phyloP scores from a whole-genome alignment of 148 eudicot species.

The Nepenthes mirabilis region DNA sequence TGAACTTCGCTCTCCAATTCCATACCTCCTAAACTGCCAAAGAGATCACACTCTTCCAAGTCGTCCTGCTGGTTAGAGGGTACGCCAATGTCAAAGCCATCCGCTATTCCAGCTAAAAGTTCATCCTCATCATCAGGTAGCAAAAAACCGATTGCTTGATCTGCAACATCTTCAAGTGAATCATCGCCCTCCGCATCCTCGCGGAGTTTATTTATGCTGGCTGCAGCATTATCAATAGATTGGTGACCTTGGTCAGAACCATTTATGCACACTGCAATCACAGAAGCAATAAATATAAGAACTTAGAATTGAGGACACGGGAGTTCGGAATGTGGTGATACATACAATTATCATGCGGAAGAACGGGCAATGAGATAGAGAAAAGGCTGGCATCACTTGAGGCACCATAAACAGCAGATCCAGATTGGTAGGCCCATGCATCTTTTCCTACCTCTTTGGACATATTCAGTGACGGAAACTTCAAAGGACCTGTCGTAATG shows the following conservation, averaged over 20 bases:
- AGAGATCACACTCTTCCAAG: constrained; percentile 66
- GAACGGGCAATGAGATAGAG: constrained; percentile 82
- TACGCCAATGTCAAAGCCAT: constrained; percentile 41
- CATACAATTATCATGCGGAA: constrained; percentile 66
- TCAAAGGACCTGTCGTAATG: constrained; percentile 24
- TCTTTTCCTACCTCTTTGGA: constrained; percentile 29
- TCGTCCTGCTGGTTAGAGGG: constrained; percentile 47
- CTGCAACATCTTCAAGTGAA: constrained; percentile 32
- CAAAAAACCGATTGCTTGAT: constrained; percentile 34
- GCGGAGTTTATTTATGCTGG: constrained; percentile 25
- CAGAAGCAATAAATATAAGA: neutral
- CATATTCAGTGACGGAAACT: constrained; percentile 16
- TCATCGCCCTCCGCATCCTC: constrained; percentile 28
- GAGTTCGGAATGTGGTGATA: neutral
- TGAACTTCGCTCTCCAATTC: constrained; percentile 60
- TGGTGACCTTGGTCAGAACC: constrained; percentile 22
- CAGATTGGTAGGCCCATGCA: constrained; percentile 26
- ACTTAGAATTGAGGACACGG: neutral
- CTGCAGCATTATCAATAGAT: constrained; percentile 35
- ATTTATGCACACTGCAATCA: constrained; percentile 40
- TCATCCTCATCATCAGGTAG: constrained; percentile 81
- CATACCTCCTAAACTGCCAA: constrained; percentile 46
- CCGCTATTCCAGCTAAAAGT: constrained; percentile 69
- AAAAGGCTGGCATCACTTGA: constrained; percentile 54
- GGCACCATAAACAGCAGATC: constrained; percentile 24